phyloP scores from a whole-genome alignment of 129 eudicot genomes.

The Silybum marianum region DNA sequence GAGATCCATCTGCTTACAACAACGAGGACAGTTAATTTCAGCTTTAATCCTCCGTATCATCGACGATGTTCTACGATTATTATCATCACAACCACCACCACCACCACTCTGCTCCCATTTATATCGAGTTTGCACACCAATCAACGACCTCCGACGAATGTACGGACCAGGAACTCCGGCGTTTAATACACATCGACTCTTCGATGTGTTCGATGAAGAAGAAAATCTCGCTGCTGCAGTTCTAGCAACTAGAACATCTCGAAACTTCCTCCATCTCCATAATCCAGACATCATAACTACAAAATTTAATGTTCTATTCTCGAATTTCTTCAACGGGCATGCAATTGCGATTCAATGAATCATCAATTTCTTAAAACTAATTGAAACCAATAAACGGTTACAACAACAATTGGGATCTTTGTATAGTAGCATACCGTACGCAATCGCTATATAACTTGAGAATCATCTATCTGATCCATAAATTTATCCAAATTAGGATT shows the following conservation, averaged over 20 bases:
- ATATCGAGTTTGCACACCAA: slow-evolving; percentile 56
- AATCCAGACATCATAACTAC: slow-evolving; percentile 44
- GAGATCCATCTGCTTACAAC: slow-evolving; percentile 70
- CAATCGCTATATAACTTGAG: slow-evolving; percentile 19
- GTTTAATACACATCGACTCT: slow-evolving; percentile 28
- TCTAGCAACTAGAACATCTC: slow-evolving; percentile 21
- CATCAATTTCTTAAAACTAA: background rate
- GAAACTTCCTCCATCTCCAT: slow-evolving; percentile 51
- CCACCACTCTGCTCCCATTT: slow-evolving; percentile 56
- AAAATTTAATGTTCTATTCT: background rate
- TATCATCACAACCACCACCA: slow-evolving; percentile 27
- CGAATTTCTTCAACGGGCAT: slow-evolving; percentile 3
- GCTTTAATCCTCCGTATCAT: slow-evolving; percentile 63
- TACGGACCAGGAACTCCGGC: slow-evolving; percentile 26
- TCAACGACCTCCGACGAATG: slow-evolving; percentile 48
- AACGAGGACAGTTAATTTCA: slow-evolving; percentile 82
- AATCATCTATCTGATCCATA: slow-evolving; percentile 21
- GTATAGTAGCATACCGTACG: background rate
- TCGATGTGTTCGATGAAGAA: slow-evolving; percentile 1
- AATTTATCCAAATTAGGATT: slow-evolving; percentile 19
- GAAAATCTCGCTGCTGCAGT: background rate
- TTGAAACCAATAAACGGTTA: slow-evolving; percentile 7
- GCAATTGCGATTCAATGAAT: slow-evolving; percentile 17
- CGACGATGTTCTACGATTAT: slow-evolving; percentile 29
- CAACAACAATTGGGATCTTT: slow-evolving; percentile 23